Evolutionary conservation across 495 filamentous ascomycete genomes (phyloP), one percentile per base, ranked within the genome.

Genomic region (Penicillium angulare): DNA sequence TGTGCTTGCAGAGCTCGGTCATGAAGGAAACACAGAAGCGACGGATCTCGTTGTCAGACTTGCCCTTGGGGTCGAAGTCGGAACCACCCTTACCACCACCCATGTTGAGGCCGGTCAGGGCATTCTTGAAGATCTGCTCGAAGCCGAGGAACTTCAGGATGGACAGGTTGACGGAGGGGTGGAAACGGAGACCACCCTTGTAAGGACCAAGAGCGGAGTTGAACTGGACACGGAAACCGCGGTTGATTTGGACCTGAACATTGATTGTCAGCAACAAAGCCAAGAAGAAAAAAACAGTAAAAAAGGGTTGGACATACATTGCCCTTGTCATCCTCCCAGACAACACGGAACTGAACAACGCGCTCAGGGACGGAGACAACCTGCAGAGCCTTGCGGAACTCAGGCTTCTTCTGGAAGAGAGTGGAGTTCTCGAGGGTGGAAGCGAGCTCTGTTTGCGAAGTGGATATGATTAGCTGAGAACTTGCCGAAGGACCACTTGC

Each of bases 81-180:
- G 93, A 87, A 59, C 93, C 93, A 76, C 93, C 93, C 80, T 98
- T 98, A 62, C 89, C 93, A 78, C 93, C 93, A 55, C 93, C 93
- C 84, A 98, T 97, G 80, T 83, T 93, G 67, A 97, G 74, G 57
- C 93, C 93, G 53, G 93, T 97, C 61, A 98, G 78, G 55, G 93
- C 93, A 91, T 98, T 98, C 86, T 98, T 98, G 82, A 98, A 97
- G 76, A 90, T 93, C 81, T 98, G 93, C 86, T 98, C 93, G 69
- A 97, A 97, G 47, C 92, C 93, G 61, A 98, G 80, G 80, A 97
- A 97, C 79, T 98, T 98, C 55, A 98, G 81, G 65, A 98, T 92
- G 57, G 89, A 95, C 51, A 98, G 80, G 78, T 98, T 98, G 74
- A 98, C 93, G 13, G 88, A 83, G 46, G 92, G 93, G 69, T 98